These are phyloP conservation scores for Graphilbum sp. DNA, from an alignment of 2,329 filamentous ascomycete species.

Conservation along the genomic window DNA sequence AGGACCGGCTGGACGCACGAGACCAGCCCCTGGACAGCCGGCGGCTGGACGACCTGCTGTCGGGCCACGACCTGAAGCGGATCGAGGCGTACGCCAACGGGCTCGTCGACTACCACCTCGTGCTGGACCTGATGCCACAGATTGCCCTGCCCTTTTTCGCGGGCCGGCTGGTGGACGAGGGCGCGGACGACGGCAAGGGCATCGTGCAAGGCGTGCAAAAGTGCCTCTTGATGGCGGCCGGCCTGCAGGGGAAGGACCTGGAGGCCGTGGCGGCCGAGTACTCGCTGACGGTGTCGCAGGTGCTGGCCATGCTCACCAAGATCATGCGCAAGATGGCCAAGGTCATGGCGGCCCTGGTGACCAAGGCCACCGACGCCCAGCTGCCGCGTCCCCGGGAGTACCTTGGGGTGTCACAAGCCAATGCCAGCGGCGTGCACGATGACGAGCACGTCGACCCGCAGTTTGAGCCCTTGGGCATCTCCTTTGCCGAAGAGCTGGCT, in stretches of 20 bases:
- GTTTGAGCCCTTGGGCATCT: slow-evolving; percentile 54
- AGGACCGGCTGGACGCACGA: slow-evolving; percentile 20
- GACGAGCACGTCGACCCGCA: slow-evolving; percentile 48
- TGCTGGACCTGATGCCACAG: slow-evolving; percentile 76
- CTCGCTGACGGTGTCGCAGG: slow-evolving; percentile 54
- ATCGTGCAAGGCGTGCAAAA: slow-evolving; percentile 44
- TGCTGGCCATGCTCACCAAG: slow-evolving; percentile 96
- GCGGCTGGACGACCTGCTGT: slow-evolving; percentile 63
- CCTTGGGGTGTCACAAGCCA: slow-evolving; percentile 40
- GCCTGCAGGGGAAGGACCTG: slow-evolving; percentile 78
- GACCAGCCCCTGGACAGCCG: slow-evolving; percentile 46
- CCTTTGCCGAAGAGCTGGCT: slow-evolving; percentile 66
- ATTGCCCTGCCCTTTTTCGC: slow-evolving; percentile 77
- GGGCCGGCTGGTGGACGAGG: slow-evolving; percentile 47
- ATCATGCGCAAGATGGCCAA: slow-evolving; percentile 74
- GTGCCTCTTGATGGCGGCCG: slow-evolving; percentile 75
- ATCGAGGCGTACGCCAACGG: slow-evolving; percentile 93
- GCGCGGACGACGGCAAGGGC: slow-evolving; percentile 12
- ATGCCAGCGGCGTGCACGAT: slow-evolving; percentile 49
- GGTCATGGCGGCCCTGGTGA: slow-evolving; percentile 60
- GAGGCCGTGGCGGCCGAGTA: slow-evolving; percentile 69
- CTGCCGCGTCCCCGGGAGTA: slow-evolving; percentile 38
- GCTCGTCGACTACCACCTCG: slow-evolving; percentile 94
- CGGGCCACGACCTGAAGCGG: slow-evolving; percentile 87
- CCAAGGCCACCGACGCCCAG: slow-evolving; percentile 53